Evolutionary conservation across 2,329 filamentous ascomycete species (phyloP), one percentile per base, ranked within the genome.

Genomic region (Drechslerella dactyloides): DNA sequence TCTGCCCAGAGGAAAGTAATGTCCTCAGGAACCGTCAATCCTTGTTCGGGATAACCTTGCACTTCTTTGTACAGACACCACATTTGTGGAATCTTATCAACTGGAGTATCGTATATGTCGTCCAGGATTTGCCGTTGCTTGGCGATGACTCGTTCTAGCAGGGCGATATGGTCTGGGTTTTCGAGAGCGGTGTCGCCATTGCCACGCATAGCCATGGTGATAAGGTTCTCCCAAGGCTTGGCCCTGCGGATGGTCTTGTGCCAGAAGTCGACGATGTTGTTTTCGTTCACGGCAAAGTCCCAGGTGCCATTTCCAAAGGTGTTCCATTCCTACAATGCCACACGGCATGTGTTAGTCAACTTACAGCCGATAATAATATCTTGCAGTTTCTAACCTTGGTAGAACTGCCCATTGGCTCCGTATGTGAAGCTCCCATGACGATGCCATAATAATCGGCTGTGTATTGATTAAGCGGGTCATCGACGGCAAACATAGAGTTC

Each of bases 51-150:
- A 77, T 90, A 90, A 5, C 85, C 84, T 79, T 88, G 87, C 1
- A 91, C 75, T 70, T 91, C 88, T 77, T 90, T 90, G 79, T 90
- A 91, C 72, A 90, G 79, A 75, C 87, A 89, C 87, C 88, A 90
- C 79, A 87, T 83, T 78, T 90, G 88, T 4, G 88, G 87, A 0
- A 88, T 84, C 1, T 82, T 80, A 81, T 81, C 82, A 1, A 78
- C 76, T 2, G 82, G 78, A 40, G 84, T 81, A 51, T 84, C 79
- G 48, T 88, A 83, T 0, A 88, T 84, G 1, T 84, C 81, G 19
- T 80, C 81, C 48, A 89, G 81, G 65, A 87, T 87, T 8, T 83
- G 77, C 55, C 85, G 82, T 77, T 90, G 87, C 33, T 85, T 83
- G 1, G 81, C 75, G 1, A 90, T 86, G 24, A 89, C 83, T 17